Evolutionary conservation across 2,329 filamentous ascomycete genomes (phyloP), one percentile per base, ranked within the genome.

Genomic region (Cytospora leucostoma): DNA sequence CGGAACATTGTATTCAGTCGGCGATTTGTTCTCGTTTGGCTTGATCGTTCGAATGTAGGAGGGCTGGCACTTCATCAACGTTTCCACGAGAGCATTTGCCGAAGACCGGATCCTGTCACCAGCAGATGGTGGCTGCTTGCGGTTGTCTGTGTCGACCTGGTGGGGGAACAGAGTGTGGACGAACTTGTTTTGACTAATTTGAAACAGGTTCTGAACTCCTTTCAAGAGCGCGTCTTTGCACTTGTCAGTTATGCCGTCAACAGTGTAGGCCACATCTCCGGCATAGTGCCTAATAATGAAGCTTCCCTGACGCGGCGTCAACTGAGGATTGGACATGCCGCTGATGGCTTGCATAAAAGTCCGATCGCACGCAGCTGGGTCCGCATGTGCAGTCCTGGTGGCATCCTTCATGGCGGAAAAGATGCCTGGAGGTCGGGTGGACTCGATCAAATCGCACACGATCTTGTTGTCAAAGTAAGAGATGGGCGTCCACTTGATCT

Each of bases 401-500:
- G 95, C 95, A 78, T 99, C 95, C 75, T 99, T 99, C 78, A 99
- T 81, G 4, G 93, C 93, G 7, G 95, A 95, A 73, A 99, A 97
- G 53, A 99, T 88, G 72, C 95, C 95, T 1, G 92, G 90, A 7
- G 95, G 95, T 60, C 93, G 84, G 73, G 90, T 87, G 73, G 96
- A 91, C 76, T 99, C 95, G 69, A 99, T 99, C 72, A 99, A 77
- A 66, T 97, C 95, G 75, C 95, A 99, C 63, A 99, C 95, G 55
- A 99, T 89, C 82, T 98, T 98, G 84, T 99, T 99, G 78, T 99
- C 95, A 71, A 98, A 99, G 78, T 98, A 99, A 72, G 95, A 96
- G 82, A 99, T 99, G 2, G 95, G 95, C 0, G 93, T 97, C 95
- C 95, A 99, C 74, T 96, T 88, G 73, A 99, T 99, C 80, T 98